Evolutionary conservation across 2,329 filamentous ascomycete species (phyloP).

Genomic region (Cryoendolithus antarcticus): DNA sequence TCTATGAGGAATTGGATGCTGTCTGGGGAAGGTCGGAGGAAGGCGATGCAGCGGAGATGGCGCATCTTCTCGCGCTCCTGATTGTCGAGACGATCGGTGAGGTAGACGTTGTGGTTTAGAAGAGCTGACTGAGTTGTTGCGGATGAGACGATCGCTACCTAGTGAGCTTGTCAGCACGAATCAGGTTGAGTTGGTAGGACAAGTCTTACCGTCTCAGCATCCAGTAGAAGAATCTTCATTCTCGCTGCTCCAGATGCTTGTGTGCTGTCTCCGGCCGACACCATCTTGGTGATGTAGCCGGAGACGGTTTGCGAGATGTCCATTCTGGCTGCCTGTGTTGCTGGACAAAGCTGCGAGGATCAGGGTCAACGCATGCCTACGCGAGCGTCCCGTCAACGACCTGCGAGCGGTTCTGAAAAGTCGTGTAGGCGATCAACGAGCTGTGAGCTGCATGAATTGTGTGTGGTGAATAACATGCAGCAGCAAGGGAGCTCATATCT

Average conservation of each 20-base stretch:
- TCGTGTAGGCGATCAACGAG: too few relatives aligned
- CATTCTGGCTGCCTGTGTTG: constrained; percentile 42
- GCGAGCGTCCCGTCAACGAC: too few relatives aligned
- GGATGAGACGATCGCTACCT: constrained; percentile 83
- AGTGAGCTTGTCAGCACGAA: constrained; percentile 8
- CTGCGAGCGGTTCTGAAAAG: too few relatives aligned
- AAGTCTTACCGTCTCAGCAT: constrained; percentile 67
- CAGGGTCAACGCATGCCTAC: neutral
- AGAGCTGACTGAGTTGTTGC: constrained; percentile 91
- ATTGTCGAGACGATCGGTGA: constrained; percentile 93
- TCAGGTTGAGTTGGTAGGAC: neutral
- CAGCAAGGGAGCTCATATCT: too few relatives aligned
- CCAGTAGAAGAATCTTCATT: constrained; percentile 95
- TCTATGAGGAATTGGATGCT: constrained; percentile 91
- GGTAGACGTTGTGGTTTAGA: constrained; percentile 92
- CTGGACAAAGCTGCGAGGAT: neutral
- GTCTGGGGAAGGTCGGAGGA: constrained; percentile 81
- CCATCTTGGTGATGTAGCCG: constrained; percentile 93
- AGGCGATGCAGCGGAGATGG: constrained; percentile 84
- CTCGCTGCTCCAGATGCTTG: constrained; percentile 53
- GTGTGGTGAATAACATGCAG: too few relatives aligned
- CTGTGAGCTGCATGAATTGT: too few relatives aligned
- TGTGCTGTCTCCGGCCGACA: constrained; percentile 61
- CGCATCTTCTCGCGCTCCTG: constrained; percentile 90
- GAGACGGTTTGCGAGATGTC: constrained; percentile 87